Evolutionary conservation across 2,329 filamentous ascomycete genomes (phyloP).

Genomic region (Bertia moriformis): DNA sequence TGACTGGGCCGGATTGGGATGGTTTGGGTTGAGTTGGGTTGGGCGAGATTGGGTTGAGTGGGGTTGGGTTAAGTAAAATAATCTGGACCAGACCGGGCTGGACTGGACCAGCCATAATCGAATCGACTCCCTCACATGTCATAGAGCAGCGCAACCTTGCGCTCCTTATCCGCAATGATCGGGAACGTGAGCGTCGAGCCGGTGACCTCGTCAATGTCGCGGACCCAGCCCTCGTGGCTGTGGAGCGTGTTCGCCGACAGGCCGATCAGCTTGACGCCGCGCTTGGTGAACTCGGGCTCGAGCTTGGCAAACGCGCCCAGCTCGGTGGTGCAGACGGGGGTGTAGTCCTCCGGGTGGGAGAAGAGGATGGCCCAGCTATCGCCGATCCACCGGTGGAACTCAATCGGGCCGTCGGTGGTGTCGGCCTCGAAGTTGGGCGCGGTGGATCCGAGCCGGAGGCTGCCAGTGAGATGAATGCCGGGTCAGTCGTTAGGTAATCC

Average conservation of each 20-base stretch:
- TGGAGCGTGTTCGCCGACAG: constrained; percentile 74
- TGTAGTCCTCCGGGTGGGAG: constrained; percentile 81
- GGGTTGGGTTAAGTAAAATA: too few species aligned
- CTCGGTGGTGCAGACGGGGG: constrained; percentile 90
- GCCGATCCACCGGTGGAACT: constrained; percentile 71
- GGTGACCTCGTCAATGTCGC: constrained; percentile 70
- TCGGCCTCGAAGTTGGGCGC: constrained; percentile 77
- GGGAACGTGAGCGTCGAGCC: constrained; percentile 59
- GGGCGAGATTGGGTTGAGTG: too few species aligned
- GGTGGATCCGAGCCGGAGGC: constrained; percentile 48
- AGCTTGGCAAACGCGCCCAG: constrained; percentile 85
- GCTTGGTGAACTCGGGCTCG: constrained; percentile 73
- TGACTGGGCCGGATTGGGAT: too few species aligned
- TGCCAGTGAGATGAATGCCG: too few species aligned
- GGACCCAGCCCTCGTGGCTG: constrained; percentile 78
- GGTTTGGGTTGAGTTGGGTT: too few species aligned
- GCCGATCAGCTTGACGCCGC: constrained; percentile 81
- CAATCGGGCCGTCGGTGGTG: constrained; percentile 63
- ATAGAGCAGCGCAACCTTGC: constrained; percentile 62
- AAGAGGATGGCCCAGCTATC: constrained; percentile 72
- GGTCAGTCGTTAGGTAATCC: too few species aligned
- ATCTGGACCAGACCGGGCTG: too few species aligned
- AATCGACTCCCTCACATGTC: constrained; percentile 73
- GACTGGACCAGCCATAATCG: too few species aligned
- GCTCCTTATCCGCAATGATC: constrained; percentile 68